Base-by-base conservation (phyloP, 441 rosid genomes). In the Eutrema salsugineum region DNA sequence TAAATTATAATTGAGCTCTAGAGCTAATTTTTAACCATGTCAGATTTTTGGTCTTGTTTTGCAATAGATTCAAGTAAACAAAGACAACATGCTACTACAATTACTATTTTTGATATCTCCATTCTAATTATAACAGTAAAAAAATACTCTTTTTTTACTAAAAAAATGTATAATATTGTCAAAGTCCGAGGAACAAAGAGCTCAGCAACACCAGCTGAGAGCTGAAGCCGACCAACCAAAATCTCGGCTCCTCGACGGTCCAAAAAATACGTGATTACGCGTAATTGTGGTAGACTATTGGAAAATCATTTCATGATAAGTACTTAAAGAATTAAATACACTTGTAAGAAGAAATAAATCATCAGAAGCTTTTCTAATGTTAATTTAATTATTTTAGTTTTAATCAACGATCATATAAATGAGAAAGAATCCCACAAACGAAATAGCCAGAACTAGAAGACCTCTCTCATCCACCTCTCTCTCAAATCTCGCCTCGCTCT, bases 221-320 rank as follows among this genome's bases (percentile, higher is more conserved):
- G 71, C 14, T 64, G 6, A 72, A 64, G 57, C 65, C 71, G 71
- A 48, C 71, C 60, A 14, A 30, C 53, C 32, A 73, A 53, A 43
- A 17, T 28, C 15, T 40, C 67, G 66, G 56, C 78, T 74, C 35
- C 19, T 36, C 17, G 17, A 16, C 61, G 43, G 70, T 38, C 72
- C 15, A 3, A 14, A 5, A 53, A 49, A 54, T 33, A 75, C 70
- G 70, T 68, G 70, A 75, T 46, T 68, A 75, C 78, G 78, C 78
- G 78, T 61, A 60, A 44, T 68, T 53, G 55, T 42, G 69, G 68
- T 66, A 40, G 49, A 2, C 48, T 27, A 17, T 35, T 19, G 2
- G 2, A 16, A 69, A 38, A 11, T 24, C 8, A 22, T 33, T 20
- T 19, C 58, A 11, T 30, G 38, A 68, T 10, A n/a, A n/a, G n/a